phyloP scores from a whole-genome alignment of 2,329 filamentous ascomycete genomes.

The Aspergillus sp. region DNA sequence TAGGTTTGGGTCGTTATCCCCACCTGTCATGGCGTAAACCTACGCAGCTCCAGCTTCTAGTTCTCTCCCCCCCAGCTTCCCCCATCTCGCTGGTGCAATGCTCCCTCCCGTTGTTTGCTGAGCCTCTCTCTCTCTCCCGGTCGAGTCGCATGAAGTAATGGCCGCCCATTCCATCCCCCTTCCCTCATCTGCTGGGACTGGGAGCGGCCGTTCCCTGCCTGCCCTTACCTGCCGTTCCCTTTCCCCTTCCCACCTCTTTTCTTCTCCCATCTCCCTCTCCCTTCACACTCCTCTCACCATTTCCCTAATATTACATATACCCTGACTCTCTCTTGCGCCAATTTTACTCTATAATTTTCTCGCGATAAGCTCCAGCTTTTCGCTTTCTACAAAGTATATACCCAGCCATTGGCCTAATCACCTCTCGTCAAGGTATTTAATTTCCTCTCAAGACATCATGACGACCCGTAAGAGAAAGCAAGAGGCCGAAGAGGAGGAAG shows the following conservation, averaged over 20 bases:
- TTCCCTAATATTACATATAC: conserved; percentile 5
- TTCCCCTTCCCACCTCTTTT: conserved; percentile 33
- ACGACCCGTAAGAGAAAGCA: conserved; percentile 48
- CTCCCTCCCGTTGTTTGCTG: too few relatives aligned
- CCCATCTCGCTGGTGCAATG: neutral
- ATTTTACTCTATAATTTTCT: conserved; percentile 28
- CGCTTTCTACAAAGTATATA: neutral
- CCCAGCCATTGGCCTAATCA: conserved; percentile 4
- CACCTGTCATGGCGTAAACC: too few relatives aligned
- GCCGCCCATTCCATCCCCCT: conserved; percentile 43
- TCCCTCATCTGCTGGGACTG: conserved; percentile 22
- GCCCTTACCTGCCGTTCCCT: conserved; percentile 4
- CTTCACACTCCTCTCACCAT: conserved; percentile 5
- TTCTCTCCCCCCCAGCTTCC: neutral
- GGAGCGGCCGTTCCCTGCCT: conserved; percentile 2
- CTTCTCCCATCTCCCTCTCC: conserved; percentile 20
- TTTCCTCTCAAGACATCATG: conserved; percentile 26
- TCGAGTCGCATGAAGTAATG: conserved; percentile 40
- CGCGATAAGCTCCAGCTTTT: neutral
- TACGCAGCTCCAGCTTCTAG: too few relatives aligned
- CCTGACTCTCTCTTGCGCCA: conserved; percentile 49
- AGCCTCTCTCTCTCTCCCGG: too few relatives aligned
- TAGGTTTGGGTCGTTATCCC: too few relatives aligned
- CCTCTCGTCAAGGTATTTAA: conserved; percentile 4
- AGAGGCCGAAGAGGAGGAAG: conserved; percentile 44